Evolutionary conservation across 2,329 filamentous ascomycete genomes (phyloP).

Genomic region (Pseudocercospora eumusae): DNA sequence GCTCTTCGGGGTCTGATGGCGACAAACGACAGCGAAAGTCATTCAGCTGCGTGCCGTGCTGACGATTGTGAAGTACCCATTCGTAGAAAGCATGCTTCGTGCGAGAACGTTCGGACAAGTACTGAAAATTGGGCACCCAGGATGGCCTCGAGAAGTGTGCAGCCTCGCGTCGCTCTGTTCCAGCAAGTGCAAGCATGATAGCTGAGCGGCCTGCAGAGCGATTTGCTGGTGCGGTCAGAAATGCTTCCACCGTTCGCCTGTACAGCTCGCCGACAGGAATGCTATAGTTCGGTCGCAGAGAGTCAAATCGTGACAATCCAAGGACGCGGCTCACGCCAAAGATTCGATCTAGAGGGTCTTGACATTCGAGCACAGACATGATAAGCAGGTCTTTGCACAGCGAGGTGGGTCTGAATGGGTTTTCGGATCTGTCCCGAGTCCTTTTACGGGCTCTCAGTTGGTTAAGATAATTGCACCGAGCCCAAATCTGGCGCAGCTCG

Average conservation of each 20-base stretch:
- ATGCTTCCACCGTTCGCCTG: slow-evolving; percentile 9
- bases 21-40: slow-evolving; percentile 3
- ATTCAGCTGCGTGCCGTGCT: slow-evolving; percentile 6
- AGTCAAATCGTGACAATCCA: slow-evolving; percentile 2
- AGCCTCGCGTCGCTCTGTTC: slow-evolving; percentile 8
- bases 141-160: slow-evolving; percentile 2
- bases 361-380: slow-evolving; percentile 13
- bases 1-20: neutral
- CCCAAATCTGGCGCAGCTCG: slow-evolving; percentile 14
- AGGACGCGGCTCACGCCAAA: slow-evolving; percentile 18
- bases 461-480: slow-evolving; percentile 18
- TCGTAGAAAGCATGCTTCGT: slow-evolving; percentile 17
- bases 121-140: slow-evolving; percentile 16
- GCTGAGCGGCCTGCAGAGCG: slow-evolving; percentile 10
- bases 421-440: neutral
- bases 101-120: slow-evolving; percentile 13
- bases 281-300: slow-evolving; percentile 11
- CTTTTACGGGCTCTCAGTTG: slow-evolving; percentile 13
- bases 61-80: slow-evolving; percentile 8
- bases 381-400: slow-evolving; percentile 19
- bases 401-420: slow-evolving; percentile 12
- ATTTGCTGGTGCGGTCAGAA: slow-evolving; percentile 13
- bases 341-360: slow-evolving; percentile 12
- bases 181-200: slow-evolving; percentile 11
- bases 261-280: slow-evolving; percentile 14